Evolutionary conservation across 1,284 basidiomycete genomes (phyloP).

Genomic region (Cutaneotrichosporon daszewskae): DNA sequence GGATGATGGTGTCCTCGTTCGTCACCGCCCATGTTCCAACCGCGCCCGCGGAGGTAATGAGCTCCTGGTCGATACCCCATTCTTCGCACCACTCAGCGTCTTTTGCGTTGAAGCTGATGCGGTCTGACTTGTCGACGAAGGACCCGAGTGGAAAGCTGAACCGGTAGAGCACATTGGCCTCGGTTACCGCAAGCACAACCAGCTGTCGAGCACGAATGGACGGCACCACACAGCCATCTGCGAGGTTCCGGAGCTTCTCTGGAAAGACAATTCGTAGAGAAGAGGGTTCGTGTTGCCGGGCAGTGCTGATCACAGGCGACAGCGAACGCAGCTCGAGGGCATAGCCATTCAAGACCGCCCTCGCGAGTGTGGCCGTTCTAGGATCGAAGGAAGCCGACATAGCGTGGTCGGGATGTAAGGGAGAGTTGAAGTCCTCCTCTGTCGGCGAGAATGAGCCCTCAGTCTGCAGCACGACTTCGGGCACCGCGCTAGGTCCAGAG

Average conservation of each 20-base stretch:
- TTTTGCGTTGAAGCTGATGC: slow-evolving; percentile 26
- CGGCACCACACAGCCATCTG: slow-evolving; percentile 52
- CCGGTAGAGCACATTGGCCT: slow-evolving; percentile 67
- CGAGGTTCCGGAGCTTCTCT: slow-evolving; percentile 57
- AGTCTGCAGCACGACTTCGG: slow-evolving; percentile 19
- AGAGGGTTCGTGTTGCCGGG: slow-evolving; percentile 39
- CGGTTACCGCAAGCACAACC: slow-evolving; percentile 65
- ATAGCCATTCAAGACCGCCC: slow-evolving; percentile 66
- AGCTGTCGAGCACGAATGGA: slow-evolving; percentile 57
- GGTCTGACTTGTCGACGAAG: slow-evolving; percentile 21
- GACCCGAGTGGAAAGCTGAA: slow-evolving; percentile 56
- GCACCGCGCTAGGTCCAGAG: slow-evolving; percentile 5
- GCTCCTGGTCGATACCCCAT: slow-evolving; percentile 31
- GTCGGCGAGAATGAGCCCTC: slow-evolving; percentile 52
- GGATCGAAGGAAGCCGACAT: slow-evolving; percentile 59
- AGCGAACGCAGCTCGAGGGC: slow-evolving; percentile 72
- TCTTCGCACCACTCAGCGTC: slow-evolving; percentile 38
- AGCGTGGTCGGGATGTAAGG: slow-evolving; percentile 67
- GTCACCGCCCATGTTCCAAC: slow-evolving; percentile 60
- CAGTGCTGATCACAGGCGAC: slow-evolving; percentile 40
- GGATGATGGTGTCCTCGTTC: slow-evolving; percentile 61
- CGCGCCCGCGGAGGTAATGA: slow-evolving; percentile 23
- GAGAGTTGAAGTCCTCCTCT: slow-evolving; percentile 48
- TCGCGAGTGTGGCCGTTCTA: slow-evolving; percentile 63
- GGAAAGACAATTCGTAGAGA: slow-evolving; percentile 71